Base-by-base conservation (phyloP, 163 green algal genomes). In the Chlorella variabilis region DNA sequence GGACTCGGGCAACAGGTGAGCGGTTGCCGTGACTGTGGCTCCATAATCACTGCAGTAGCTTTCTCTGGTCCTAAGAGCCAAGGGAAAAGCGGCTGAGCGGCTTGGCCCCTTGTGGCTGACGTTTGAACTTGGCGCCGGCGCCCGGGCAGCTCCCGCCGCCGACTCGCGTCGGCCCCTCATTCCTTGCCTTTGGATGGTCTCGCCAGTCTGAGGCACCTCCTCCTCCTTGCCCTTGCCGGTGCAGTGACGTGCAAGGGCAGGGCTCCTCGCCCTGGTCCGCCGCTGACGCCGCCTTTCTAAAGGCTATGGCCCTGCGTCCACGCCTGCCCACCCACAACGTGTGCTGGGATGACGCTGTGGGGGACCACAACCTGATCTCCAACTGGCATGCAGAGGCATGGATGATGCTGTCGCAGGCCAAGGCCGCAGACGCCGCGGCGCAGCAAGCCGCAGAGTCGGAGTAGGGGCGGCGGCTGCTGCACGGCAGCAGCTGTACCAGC, bases 1-100 rank as follows among this genome's bases (percentile, higher is more conserved):
- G 11, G 45, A 15, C 21, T 67, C 71, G 13, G 41, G 82, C 33
- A 82, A 21, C 59, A 86, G 59, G 81, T 82, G 70, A n/a, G n/a
- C n/a, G n/a, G n/a, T n/a, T n/a, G n/a, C n/a, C n/a, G n/a, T n/a
- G n/a, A n/a, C n/a, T n/a, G n/a, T n/a, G n/a, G n/a, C n/a, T n/a
- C n/a, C n/a, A n/a, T n/a, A n/a, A n/a, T n/a, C n/a, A n/a, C n/a
- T n/a, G n/a, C n/a, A n/a, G n/a, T n/a, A n/a, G n/a, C n/a, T n/a
- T n/a, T n/a, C n/a, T n/a, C n/a, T n/a, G n/a, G n/a, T n/a, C n/a
- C n/a, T n/a, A n/a, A n/a, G n/a, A n/a, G n/a, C n/a, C n/a, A n/a
- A n/a, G n/a, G n/a, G n/a, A n/a, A n/a, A n/a, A n/a, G n/a, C n/a
- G n/a, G n/a, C n/a, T n/a, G n/a, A n/a, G n/a, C n/a, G n/a, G n/a